Evolutionary conservation across 1,284 basidiomycete species (phyloP).

Genomic region (Ceratobasidium sp.): DNA sequence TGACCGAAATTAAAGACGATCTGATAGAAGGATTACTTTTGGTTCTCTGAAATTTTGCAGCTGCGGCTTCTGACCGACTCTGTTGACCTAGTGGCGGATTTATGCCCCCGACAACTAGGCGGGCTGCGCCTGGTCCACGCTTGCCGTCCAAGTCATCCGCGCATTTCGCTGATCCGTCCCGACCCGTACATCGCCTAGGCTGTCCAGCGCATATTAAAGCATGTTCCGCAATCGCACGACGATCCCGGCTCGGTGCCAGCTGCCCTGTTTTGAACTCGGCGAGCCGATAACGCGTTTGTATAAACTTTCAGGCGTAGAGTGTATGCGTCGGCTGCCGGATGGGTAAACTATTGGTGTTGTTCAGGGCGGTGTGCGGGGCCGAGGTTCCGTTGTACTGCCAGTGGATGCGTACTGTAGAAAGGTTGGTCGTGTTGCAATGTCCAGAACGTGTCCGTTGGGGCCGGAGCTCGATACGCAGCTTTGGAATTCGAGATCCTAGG

Average conservation of each 20-base stretch:
- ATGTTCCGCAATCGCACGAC: slow-evolving; percentile 21
- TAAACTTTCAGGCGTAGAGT: background rate
- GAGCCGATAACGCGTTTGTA: background rate
- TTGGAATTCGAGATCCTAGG: background rate
- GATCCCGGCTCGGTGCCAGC: background rate
- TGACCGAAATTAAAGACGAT: background rate
- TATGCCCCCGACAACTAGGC: background rate
- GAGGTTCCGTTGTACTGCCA: background rate
- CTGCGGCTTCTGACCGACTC: too few species aligned
- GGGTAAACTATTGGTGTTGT: background rate
- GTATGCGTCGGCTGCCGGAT: background rate
- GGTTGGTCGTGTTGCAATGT: background rate
- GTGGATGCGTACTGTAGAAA: background rate
- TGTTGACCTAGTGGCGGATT: background rate
- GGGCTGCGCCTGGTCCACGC: background rate
- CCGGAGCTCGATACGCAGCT: background rate
- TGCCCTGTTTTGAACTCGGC: background rate
- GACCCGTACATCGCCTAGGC: background rate
- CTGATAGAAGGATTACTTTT: slow-evolving; percentile 12
- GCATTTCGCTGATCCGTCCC: slow-evolving; percentile 1
- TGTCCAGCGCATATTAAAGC: slow-evolving; percentile 4
- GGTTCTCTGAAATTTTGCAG: slow-evolving; percentile 9
- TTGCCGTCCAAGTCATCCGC: background rate
- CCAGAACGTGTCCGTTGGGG: background rate
- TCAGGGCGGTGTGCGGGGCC: background rate